Evolutionary conservation across 257 asterid genomes (phyloP), one percentile per base, ranked within the genome.

Genomic region (Osmanthus fragrans): DNA sequence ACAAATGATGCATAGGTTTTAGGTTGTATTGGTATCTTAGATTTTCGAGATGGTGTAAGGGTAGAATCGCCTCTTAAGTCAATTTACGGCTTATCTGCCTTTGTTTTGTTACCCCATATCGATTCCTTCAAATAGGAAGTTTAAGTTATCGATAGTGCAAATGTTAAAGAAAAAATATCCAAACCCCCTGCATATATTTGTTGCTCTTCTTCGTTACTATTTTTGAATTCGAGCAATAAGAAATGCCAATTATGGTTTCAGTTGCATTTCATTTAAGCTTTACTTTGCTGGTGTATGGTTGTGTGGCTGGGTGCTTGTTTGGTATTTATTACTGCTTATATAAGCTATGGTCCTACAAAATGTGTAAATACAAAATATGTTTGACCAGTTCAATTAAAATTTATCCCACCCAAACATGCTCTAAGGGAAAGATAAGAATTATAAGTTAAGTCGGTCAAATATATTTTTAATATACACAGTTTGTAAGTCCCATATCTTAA

Each of bases 31-130:
- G 3, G 79, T 64, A 33, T 45, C 51, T 45, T 37, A 51, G 60
- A 30, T 16, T 60, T 40, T 25, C 25, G 79, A 75, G n/a, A 75
- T 75, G 36, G 25, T 18, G 10, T 29, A 63, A 27, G 13, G 63
- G 36, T 36, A 37, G 73, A 64, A 64, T 21, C 66, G 75, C 75
- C 58, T 45, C 69, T 67, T 56, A 47, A n/a, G 75, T 15, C 23
- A 42, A 37, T 58, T 40, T 11, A 9, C 4, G 66, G 51, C 21
- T 18, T 18, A 5, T 45, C 66, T n/a, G 18, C 56, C 29, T 36
- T 58, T 34, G 51, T 64, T 70, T 75, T 30, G 16, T 64, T 68
- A 54, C 49, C 8, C 65, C 54, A 54, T 69, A 32, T 80, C 65
- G 12, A 36, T 72, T 71, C 13, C 71, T 40, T 45, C 16, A 56